These are phyloP conservation scores for Angophora floribunda DNA, from an alignment of 345 rosid species.

Conservation along the genomic window DNA sequence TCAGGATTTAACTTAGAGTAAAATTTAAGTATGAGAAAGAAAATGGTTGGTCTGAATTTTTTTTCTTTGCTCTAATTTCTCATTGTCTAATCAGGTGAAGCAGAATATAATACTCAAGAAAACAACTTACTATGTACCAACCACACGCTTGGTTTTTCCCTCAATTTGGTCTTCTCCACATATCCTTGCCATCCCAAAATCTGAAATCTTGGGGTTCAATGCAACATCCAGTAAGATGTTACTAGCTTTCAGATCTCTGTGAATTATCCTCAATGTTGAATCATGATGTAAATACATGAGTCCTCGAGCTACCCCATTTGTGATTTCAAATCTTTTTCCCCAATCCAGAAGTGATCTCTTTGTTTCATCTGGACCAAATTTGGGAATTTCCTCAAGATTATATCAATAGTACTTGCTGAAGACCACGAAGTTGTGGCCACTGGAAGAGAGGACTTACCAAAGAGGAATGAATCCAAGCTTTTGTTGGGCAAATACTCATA, in stretches of 20 bases:
- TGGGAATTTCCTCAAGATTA: too few species aligned
- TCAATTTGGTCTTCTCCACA: not conserved
- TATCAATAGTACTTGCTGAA: too few species aligned
- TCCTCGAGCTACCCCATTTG: slow-evolving; percentile 1
- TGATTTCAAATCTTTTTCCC: not conserved
- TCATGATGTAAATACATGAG: slow-evolving; percentile 8
- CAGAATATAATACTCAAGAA: not conserved
- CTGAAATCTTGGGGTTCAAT: slow-evolving; percentile 9
- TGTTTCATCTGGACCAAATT: too few species aligned
- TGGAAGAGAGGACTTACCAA: slow-evolving; percentile 1
- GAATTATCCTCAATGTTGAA: not conserved
- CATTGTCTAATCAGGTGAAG: not conserved
- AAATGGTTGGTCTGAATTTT: not conserved
- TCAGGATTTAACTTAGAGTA: too few species aligned
- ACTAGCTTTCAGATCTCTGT: slow-evolving; percentile 1
- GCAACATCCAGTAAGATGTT: slow-evolving; percentile 1
- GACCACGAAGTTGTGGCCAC: too few species aligned
- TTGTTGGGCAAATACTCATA: slow-evolving; percentile 38
- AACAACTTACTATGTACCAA: slow-evolving; percentile 3
- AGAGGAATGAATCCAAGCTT: slow-evolving; percentile 28
- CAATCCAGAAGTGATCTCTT: not conserved
- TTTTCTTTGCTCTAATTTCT: not conserved
- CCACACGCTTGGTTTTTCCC: not conserved
- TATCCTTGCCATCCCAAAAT: slow-evolving; percentile 1
- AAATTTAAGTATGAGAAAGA: not conserved